phyloP scores from a whole-genome alignment of 441 rosid species.

The Populus tomentosa region DNA sequence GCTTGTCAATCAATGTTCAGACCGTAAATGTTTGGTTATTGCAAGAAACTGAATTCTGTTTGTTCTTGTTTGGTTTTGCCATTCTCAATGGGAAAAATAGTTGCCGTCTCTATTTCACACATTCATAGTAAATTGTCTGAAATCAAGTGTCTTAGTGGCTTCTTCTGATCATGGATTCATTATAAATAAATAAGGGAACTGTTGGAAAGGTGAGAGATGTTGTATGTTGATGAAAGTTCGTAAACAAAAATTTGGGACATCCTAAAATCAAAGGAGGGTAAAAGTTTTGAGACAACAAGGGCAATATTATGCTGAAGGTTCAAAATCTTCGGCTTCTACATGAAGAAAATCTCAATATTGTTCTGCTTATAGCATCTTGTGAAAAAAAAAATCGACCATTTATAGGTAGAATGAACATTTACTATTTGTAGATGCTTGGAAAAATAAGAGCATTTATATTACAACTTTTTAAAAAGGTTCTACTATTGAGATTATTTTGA shows the following conservation, averaged over 20 bases:
- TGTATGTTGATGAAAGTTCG: not conserved
- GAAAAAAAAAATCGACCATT: not conserved
- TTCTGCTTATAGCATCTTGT: not conserved
- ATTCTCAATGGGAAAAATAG: not conserved
- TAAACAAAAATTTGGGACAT: not conserved
- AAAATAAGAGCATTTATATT: not conserved
- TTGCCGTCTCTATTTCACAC: not conserved
- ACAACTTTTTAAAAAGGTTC: not conserved
- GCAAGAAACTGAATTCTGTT: not conserved
- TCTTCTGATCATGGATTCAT: not conserved
- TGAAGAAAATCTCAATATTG: not conserved
- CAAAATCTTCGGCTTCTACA: not conserved
- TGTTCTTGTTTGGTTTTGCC: not conserved
- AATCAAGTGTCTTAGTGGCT: not conserved
- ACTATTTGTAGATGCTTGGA: not conserved
- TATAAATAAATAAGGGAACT: not conserved
- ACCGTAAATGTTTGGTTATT: not conserved
- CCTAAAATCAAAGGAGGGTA: not conserved
- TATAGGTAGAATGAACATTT: not conserved
- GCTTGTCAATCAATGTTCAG: not conserved
- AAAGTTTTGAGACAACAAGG: not conserved
- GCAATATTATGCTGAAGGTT: not conserved
- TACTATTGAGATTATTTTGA: not conserved
- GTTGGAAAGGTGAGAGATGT: not conserved
- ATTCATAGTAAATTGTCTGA: not conserved